phyloP scores from a whole-genome alignment of 2,329 filamentous ascomycete genomes.

The Plectosphaerella cucumerina region DNA sequence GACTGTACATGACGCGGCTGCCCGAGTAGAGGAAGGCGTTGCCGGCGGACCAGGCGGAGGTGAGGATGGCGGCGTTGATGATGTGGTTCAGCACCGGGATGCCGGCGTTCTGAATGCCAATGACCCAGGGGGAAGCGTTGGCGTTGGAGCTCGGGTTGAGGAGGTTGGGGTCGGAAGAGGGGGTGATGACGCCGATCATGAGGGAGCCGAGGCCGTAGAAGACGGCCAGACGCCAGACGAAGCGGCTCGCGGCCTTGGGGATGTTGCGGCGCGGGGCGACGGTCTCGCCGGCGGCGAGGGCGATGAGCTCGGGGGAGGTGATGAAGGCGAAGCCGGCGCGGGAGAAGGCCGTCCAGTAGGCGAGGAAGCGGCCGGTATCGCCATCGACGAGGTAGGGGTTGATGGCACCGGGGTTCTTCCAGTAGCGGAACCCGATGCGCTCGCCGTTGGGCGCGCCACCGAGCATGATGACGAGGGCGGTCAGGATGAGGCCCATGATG shows the following conservation, averaged over 20 bases:
- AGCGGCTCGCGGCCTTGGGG: slow-evolving; percentile 59
- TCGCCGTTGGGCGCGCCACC: slow-evolving; percentile 49
- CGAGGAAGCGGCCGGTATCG: slow-evolving; percentile 49
- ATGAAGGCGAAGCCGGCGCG: slow-evolving; percentile 60
- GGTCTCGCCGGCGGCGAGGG: slow-evolving; percentile 62
- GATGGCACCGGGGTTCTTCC: slow-evolving; percentile 37
- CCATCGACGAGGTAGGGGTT: slow-evolving; percentile 42
- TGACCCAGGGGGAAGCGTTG: slow-evolving; percentile 59
- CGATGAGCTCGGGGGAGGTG: slow-evolving; percentile 58
- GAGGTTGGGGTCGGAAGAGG: slow-evolving; percentile 62
- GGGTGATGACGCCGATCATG: slow-evolving; percentile 56
- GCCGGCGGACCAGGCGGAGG: slow-evolving; percentile 60
- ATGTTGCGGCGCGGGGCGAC: slow-evolving; percentile 61
- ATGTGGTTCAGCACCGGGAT: slow-evolving; percentile 61
- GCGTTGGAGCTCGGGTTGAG: slow-evolving; percentile 54
- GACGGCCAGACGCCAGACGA: slow-evolving; percentile 57
- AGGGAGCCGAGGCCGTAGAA: slow-evolving; percentile 63
- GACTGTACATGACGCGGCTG: slow-evolving; percentile 65
- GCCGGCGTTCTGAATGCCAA: slow-evolving; percentile 62
- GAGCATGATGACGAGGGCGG: slow-evolving; percentile 52
- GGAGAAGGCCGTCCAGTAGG: slow-evolving; percentile 53
- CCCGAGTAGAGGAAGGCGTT: slow-evolving; percentile 63
- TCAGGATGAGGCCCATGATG: slow-evolving; percentile 53
- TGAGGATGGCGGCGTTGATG: slow-evolving; percentile 65
- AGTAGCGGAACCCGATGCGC: slow-evolving; percentile 35